A percentile compares a stretch with the other conserved stretches of the same genome.
These are phyloP conservation scores for Fusarium begoniae DNA, from an alignment of 2,329 filamentous ascomycete genomes.

Conservation along the genomic window DNA sequence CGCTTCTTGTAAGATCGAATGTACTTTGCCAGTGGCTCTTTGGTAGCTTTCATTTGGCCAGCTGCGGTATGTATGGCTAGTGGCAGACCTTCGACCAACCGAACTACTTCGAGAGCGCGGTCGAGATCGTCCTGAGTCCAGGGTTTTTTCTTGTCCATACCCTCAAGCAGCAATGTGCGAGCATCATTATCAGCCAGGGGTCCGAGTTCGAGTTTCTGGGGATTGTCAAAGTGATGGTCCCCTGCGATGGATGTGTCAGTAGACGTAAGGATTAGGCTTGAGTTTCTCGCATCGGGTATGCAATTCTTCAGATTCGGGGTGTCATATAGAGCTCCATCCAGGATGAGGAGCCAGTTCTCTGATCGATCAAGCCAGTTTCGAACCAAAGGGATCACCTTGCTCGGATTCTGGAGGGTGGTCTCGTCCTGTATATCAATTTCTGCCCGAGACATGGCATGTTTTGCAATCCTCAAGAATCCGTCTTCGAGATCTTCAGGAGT, in stretches of 20 bases:
- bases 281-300: constrained; percentile 37
- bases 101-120: constrained; percentile 31
- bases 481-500: constrained; percentile 40
- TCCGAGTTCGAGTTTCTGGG: constrained; percentile 36
- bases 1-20: constrained; percentile 36
- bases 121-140: constrained; percentile 36
- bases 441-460: constrained; percentile 19
- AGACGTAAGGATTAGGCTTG: constrained; percentile 38
- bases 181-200: constrained; percentile 32
- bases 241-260: constrained; percentile 39
- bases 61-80: constrained; percentile 36
- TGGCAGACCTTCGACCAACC: constrained; percentile 32
- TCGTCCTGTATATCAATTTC: constrained; percentile 26
- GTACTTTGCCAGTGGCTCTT: constrained; percentile 38
- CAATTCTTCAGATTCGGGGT: constrained; percentile 24
- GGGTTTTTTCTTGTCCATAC: constrained; percentile 37
- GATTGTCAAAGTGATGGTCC: constrained; percentile 36
- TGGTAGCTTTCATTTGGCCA: constrained; percentile 32
- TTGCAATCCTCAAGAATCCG: constrained; percentile 38
- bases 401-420: constrained; percentile 21
- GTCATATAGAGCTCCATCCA: constrained; percentile 37
- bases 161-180: constrained; percentile 30
- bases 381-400: constrained; percentile 28
- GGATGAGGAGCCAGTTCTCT: constrained; percentile 39
- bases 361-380: constrained; percentile 34